Conservation (phyloP, 148 eudicot genomes). For the Camellia japonica region DNA sequence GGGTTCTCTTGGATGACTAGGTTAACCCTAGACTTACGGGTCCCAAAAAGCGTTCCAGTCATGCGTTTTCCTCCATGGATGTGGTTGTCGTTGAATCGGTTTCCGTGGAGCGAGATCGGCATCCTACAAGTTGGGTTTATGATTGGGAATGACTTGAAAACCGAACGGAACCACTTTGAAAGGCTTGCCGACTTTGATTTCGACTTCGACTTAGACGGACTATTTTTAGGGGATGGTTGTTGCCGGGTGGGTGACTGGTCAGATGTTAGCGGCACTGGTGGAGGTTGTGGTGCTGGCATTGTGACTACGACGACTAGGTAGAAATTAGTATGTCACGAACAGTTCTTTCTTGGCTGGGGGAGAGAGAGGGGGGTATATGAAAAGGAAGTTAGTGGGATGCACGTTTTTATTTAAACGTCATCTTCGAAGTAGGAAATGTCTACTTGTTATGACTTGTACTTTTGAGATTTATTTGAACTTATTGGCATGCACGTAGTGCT, state of each 20-base stretch:
- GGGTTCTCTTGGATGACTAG: conserved; percentile 75
- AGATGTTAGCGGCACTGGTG: conserved; percentile 13
- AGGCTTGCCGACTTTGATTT: conserved; percentile 47
- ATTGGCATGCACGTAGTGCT: no score
- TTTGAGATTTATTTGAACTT: no score
- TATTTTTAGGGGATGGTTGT: conserved; percentile 35
- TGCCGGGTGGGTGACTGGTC: conserved; percentile 35
- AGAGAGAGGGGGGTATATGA: not conserved
- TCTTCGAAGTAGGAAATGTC: not conserved
- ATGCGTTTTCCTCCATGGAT: conserved; percentile 62
- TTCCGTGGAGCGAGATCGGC: conserved; percentile 30
- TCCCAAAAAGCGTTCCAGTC: conserved; percentile 70
- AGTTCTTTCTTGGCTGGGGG: not conserved
- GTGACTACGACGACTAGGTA: not conserved
- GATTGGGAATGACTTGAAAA: conserved; percentile 64
- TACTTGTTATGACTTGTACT: not conserved
- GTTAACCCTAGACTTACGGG: conserved; percentile 57
- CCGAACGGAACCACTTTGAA: conserved; percentile 48
- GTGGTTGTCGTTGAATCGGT: conserved; percentile 43
- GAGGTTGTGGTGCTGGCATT: conserved; percentile 34
- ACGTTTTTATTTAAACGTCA: not conserved
- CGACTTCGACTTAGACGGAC: not conserved
- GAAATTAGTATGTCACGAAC: not conserved
- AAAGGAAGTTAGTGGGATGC: not conserved
- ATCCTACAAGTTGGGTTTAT: conserved; percentile 61